Percentiles rank a stretch among this genome's conserved stretches.
Conservation (phyloP, 2,329 filamentous ascomycete genomes). For the Fusarium tuaranense region DNA sequence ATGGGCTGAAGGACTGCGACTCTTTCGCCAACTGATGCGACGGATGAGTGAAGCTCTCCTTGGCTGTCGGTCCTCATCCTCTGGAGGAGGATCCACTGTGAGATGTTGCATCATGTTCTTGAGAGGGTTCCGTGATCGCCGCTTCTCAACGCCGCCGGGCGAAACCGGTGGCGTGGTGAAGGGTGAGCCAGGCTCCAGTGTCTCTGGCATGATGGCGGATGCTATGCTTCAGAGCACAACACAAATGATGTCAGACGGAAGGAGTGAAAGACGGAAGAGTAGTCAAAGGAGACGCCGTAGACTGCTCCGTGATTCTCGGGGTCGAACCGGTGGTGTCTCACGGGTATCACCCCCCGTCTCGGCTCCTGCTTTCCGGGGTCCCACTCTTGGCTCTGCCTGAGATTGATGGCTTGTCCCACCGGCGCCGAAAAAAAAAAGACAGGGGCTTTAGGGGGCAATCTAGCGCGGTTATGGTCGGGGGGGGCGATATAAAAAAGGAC, state of each 20-base stretch:
- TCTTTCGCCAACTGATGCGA: conserved; percentile 51
- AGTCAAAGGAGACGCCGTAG: conserved; percentile 28
- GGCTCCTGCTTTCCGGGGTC: conserved; percentile 41
- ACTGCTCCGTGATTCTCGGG: conserved; percentile 42
- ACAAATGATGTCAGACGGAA: not conserved
- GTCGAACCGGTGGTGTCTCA: conserved; percentile 39
- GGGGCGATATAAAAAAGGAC: conserved; percentile 21
- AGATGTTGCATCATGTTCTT: conserved; percentile 54
- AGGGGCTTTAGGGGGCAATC: conserved; percentile 17
- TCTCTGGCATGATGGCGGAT: conserved; percentile 45
- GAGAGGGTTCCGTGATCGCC: conserved; percentile 51
- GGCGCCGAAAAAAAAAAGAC: conserved; percentile 17
- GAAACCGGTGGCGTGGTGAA: conserved; percentile 37
- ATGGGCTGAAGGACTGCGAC: conserved; percentile 51
- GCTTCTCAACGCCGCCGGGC: conserved; percentile 44
- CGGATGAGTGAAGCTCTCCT: conserved; percentile 50
- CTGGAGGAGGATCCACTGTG: conserved; percentile 48
- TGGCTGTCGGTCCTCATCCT: conserved; percentile 43
- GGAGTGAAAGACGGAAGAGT: conserved; percentile 7
- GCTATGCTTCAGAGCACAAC: not conserved
- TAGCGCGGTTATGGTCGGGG: conserved; percentile 12
- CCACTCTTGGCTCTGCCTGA: conserved; percentile 40
- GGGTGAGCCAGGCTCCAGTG: conserved; percentile 42
- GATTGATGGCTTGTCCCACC: conserved; percentile 17
- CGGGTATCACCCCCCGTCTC: conserved; percentile 35